A percentile compares a stretch with the other conserved stretches of the same genome.
These are phyloP conservation scores for Hanseniaspora opuntiae DNA, from an alignment of 805 yeast genomes.

Conservation along the genomic window DNA sequence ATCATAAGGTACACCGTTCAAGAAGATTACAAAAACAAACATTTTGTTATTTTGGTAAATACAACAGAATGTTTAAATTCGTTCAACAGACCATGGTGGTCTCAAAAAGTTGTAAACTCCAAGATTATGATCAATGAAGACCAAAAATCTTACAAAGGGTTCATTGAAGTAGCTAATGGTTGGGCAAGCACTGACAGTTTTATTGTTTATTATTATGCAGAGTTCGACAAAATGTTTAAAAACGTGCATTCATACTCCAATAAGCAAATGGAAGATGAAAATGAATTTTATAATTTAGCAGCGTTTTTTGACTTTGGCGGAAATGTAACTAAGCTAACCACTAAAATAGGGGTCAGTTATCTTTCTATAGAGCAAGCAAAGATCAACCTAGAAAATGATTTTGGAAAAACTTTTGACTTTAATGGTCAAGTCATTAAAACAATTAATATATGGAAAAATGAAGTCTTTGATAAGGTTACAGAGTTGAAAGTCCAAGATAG, in stretches of 20 bases:
- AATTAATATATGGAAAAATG: slow-evolving; percentile 15
- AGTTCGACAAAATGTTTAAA: slow-evolving; percentile 19
- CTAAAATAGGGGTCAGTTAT: slow-evolving; percentile 16
- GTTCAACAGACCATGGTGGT: slow-evolving; percentile 24
- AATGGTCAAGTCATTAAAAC: slow-evolving; percentile 7
- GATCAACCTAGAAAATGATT: slow-evolving; percentile 9
- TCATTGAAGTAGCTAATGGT: slow-evolving; percentile 23
- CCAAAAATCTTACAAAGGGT: slow-evolving; percentile 19
- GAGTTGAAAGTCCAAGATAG: slow-evolving; percentile 17
- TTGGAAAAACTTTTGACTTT: slow-evolving; percentile 5
- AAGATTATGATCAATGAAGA: slow-evolving; percentile 16
- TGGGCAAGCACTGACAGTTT: slow-evolving; percentile 25
- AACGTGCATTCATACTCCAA: slow-evolving; percentile 15
- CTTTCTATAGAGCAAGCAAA: slow-evolving; percentile 16
- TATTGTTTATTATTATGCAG: slow-evolving; percentile 25
- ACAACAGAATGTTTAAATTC: slow-evolving; percentile 24
- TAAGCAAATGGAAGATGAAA: slow-evolving; percentile 9
- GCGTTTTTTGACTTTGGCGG: slow-evolving; percentile 20
- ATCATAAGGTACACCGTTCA: slow-evolving; percentile 20
- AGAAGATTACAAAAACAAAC: slow-evolving; percentile 2
- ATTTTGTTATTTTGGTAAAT: slow-evolving; percentile 20
- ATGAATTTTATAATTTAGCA: slow-evolving; percentile 19
- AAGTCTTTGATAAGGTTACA: slow-evolving; percentile 20
- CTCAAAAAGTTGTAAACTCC: slow-evolving; percentile 24
- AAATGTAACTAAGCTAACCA: slow-evolving; percentile 6